These are phyloP conservation scores for Dioszegia crocea DNA, from an alignment of 768 basidiomycete species.

Conservation along the genomic window DNA sequence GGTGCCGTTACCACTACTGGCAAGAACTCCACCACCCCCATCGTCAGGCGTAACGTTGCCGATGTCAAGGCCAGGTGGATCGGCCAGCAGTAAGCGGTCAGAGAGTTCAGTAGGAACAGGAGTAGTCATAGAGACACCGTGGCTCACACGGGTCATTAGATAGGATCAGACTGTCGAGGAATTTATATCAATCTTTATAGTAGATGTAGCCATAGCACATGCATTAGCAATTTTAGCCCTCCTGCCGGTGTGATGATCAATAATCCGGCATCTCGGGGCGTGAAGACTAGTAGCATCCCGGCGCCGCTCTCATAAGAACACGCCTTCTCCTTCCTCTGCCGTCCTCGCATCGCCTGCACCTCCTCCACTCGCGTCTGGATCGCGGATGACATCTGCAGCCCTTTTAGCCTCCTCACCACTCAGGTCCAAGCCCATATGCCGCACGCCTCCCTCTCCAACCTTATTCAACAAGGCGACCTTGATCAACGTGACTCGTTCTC, in stretches of 20 bases:
- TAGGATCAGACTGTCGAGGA: not conserved
- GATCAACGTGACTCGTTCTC: slow-evolving; percentile 35
- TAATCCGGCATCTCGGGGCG: too few species aligned
- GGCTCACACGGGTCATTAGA: not conserved
- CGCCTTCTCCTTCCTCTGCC: not conserved
- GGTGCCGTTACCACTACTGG: slow-evolving; percentile 16
- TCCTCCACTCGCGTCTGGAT: not conserved
- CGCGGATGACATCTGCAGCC: too few species aligned
- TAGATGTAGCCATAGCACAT: not conserved
- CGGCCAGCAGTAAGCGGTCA: slow-evolving; percentile 11
- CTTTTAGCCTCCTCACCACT: not conserved
- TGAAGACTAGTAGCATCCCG: too few species aligned
- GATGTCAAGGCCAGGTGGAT: slow-evolving; percentile 23
- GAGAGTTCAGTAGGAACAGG: not conserved
- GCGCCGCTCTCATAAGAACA: not conserved
- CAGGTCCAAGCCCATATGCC: slow-evolving; percentile 30
- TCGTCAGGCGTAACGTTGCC: slow-evolving; percentile 8
- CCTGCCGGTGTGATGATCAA: too few species aligned
- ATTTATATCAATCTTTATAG: not conserved
- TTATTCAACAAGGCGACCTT: slow-evolving; percentile 34
- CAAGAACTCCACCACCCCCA: slow-evolving; percentile 10
- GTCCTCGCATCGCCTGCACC: too few species aligned
- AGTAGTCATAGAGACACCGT: not conserved
- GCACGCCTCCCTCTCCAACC: slow-evolving; percentile 27
- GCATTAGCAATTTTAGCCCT: too few species aligned